phyloP scores from a whole-genome alignment of 1,284 basidiomycete species.

The Sporisorium exsertum region DNA sequence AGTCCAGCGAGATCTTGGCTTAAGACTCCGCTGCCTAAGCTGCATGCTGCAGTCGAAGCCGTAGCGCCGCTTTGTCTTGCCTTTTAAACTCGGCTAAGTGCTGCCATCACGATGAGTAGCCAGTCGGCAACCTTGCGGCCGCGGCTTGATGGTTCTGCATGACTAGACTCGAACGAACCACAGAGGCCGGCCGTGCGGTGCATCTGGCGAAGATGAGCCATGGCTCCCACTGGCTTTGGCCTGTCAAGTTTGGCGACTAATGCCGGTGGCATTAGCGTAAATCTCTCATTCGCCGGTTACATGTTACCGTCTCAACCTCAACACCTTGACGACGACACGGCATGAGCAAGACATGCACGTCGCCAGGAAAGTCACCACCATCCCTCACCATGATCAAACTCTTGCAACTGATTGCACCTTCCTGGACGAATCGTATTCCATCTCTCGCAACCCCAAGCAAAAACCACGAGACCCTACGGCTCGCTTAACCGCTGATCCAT shows the following conservation, averaged over 20 bases:
- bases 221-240: not conserved
- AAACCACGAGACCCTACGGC: slow-evolving; percentile 9
- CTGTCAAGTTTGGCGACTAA: not conserved
- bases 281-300: not conserved
- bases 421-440: not conserved
- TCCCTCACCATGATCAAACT: not conserved
- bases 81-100: no score
- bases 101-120: no score
- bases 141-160: no score
- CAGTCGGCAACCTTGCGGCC: no score
- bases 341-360: not conserved
- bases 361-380: not conserved
- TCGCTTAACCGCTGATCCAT: not conserved
- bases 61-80: no score
- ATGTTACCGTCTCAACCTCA: not conserved
- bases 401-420: not conserved
- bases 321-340: not conserved
- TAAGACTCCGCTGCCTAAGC: no score
- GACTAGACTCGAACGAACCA: no score
- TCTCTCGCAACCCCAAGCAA: not conserved
- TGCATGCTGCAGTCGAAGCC: no score
- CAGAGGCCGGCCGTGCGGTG: no score
- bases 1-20: no score
- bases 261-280: not conserved
- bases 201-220: no score